These are phyloP conservation scores for Trametes punicea DNA, from an alignment of 768 basidiomycete species.

Conservation along the genomic window DNA sequence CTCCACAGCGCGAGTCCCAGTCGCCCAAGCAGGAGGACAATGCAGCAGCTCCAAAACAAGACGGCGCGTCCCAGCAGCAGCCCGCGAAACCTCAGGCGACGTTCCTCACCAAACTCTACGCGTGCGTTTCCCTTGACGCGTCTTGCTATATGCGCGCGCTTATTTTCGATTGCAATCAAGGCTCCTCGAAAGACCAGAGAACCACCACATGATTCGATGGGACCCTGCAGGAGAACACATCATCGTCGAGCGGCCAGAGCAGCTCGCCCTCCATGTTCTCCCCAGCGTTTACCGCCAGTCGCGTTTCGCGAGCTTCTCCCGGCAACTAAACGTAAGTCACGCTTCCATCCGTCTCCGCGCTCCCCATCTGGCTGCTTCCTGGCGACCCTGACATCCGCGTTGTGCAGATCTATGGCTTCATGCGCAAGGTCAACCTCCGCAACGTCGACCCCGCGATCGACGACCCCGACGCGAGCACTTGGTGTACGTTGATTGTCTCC, in stretches of 20 bases:
- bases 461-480: slow-evolving; percentile 94
- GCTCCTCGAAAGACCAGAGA: slow-evolving; percentile 86
- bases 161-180: slow-evolving; percentile 36
- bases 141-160: slow-evolving; percentile 17
- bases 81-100: slow-evolving; percentile 78
- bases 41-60: slow-evolving; percentile 30
- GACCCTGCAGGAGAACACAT: slow-evolving; percentile 91
- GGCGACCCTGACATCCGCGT: slow-evolving; percentile 8
- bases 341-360: slow-evolving; percentile 32
- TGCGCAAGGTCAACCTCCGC: slow-evolving; percentile 95
- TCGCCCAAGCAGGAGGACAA: slow-evolving; percentile 39
- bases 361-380: slow-evolving; percentile 21
- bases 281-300: slow-evolving; percentile 95
- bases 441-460: slow-evolving; percentile 94
- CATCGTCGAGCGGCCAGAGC: slow-evolving; percentile 92
- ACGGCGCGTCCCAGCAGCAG: slow-evolving; percentile 44
- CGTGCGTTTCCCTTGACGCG: slow-evolving; percentile 50
- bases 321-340: slow-evolving; percentile 85
- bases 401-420: slow-evolving; percentile 93
- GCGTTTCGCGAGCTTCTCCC: slow-evolving; percentile 94
- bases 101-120: slow-evolving; percentile 96
- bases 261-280: slow-evolving; percentile 90
- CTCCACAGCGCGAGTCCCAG: slow-evolving; percentile 24
- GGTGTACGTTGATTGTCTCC: slow-evolving; percentile 66
- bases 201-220: slow-evolving; percentile 97